Conservation (phyloP, 805 yeast species). For the Monosporozyma aquatica region DNA sequence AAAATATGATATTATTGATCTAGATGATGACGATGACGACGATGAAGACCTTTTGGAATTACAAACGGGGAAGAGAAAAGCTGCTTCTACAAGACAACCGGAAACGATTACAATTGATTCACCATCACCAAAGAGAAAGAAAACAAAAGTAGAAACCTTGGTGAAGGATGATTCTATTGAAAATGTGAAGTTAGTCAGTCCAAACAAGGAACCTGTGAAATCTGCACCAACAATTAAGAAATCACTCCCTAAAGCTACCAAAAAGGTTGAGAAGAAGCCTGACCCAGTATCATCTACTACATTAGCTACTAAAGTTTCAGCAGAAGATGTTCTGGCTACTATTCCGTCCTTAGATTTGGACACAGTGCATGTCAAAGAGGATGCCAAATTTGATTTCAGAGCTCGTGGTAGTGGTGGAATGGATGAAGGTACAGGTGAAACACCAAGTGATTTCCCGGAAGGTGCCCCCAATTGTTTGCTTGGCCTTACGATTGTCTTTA, state of each 20-base stretch:
- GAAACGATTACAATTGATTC: background rate
- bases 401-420: slow-evolving; percentile 35
- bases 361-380: slow-evolving; percentile 38
- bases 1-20: slow-evolving; percentile 19
- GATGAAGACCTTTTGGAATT: slow-evolving; percentile 3
- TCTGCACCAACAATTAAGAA: background rate
- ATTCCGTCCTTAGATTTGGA: slow-evolving; percentile 71
- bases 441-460: slow-evolving; percentile 49
- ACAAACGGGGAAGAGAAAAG: slow-evolving; percentile 1
- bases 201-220: no score
- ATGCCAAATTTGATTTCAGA: slow-evolving; percentile 45
- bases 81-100: slow-evolving; percentile 4
- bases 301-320: slow-evolving; percentile 8
- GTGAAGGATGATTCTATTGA: background rate
- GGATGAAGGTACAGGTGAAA: slow-evolving; percentile 12
- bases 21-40: slow-evolving; percentile 26
- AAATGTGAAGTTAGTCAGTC: no score
- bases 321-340: slow-evolving; percentile 35
- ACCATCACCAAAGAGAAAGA: slow-evolving; percentile 3
- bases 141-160: background rate
- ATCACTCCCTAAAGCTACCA: background rate
- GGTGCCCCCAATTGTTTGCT: slow-evolving; percentile 80
- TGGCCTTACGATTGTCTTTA: slow-evolving; percentile 87
- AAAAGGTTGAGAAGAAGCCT: background rate
- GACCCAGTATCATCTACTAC: background rate